Evolutionary conservation across 148 eudicot species (phyloP).

Genomic region (Vaccinium darrowii): DNA sequence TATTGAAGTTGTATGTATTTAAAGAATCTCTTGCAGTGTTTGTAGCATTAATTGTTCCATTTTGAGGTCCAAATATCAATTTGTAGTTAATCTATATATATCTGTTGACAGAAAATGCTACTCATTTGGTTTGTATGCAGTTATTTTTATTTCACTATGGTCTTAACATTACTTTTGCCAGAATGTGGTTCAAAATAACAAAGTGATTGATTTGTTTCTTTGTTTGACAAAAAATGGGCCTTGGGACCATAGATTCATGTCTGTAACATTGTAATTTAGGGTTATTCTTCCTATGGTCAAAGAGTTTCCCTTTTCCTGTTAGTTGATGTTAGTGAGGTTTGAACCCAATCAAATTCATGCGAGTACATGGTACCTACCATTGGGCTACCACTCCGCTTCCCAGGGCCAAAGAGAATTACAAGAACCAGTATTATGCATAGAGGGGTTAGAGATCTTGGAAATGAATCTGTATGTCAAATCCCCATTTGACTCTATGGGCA

Average conservation of each 20-base stretch:
- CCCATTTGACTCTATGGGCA: neutral
- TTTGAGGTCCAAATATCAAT: neutral
- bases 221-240: neutral
- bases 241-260: neutral
- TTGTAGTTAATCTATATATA: neutral
- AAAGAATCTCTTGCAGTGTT: neutral
- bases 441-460: no score
- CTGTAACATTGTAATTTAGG: neutral
- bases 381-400: no score
- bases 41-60: neutral
- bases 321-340: no score
- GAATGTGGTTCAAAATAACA: neutral
- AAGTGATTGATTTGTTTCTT: neutral
- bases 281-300: neutral
- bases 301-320: no score
- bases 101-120: neutral
- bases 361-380: no score
- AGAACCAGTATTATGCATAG: neutral
- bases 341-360: no score
- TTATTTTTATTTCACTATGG: neutral
- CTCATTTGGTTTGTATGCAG: neutral
- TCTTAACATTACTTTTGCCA: neutral
- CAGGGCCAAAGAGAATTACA: neutral
- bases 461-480: no score
- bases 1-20: neutral